Conservation (phyloP, 768 basidiomycete genomes). For the Lactarius vividus region DNA sequence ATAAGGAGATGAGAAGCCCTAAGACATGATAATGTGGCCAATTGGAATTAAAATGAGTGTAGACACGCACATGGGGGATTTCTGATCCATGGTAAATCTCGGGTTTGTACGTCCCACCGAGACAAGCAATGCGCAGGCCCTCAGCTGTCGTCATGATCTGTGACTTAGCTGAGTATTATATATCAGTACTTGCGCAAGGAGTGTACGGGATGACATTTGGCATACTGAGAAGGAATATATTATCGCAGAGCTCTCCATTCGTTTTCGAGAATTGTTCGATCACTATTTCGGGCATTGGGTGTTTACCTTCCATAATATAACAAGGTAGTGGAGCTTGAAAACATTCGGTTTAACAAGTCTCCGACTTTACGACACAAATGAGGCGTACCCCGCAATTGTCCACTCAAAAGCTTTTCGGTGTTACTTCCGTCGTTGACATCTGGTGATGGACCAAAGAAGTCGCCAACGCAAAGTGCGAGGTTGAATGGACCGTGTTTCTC, state of each 20-base stretch:
- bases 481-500: constrained; percentile 93
- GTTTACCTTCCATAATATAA: constrained; percentile 88
- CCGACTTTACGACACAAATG: neutral
- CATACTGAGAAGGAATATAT: constrained; percentile 85
- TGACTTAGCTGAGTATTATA: constrained; percentile 61
- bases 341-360: constrained; percentile 4
- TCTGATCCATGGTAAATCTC: constrained; percentile 58
- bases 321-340: constrained; percentile 77
- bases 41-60: constrained; percentile 52
- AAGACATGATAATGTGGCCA: constrained; percentile 21
- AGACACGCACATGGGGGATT: constrained; percentile 55
- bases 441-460: constrained; percentile 67
- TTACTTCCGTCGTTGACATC: constrained; percentile 42
- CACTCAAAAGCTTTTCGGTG: constrained; percentile 59
- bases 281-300: constrained; percentile 68
- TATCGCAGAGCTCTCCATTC: constrained; percentile 75
- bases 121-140: constrained; percentile 79
- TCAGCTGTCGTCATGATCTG: constrained; percentile 74
- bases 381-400: constrained; percentile 58
- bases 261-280: constrained; percentile 73
- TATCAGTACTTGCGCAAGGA: constrained; percentile 12
- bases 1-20: constrained; percentile 78
- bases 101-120: constrained; percentile 74
- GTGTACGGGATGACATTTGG: constrained; percentile 18
- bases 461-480: constrained; percentile 75